Percentiles rank a stretch among this genome's conserved stretches.
Evolutionary conservation across 495 filamentous ascomycete species (phyloP).

Genomic region (Tuber umbilicatum): DNA sequence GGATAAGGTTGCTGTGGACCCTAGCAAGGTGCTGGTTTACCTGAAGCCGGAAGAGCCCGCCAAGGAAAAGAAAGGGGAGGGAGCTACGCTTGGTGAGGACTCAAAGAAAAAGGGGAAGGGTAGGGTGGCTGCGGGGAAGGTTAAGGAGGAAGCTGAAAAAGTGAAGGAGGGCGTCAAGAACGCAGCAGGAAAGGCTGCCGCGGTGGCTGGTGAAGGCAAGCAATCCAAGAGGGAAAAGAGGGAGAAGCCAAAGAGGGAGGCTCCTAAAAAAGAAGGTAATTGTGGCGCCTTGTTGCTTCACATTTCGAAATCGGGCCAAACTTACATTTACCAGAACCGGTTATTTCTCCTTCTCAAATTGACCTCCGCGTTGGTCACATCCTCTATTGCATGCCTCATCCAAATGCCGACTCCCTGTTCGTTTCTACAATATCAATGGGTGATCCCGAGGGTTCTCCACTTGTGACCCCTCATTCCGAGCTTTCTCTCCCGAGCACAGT

Average conservation of each 20-base stretch:
- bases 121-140: constrained; percentile 37
- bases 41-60: constrained; percentile 72
- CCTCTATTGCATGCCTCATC: constrained; percentile 86
- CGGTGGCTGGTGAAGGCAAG: constrained; percentile 45
- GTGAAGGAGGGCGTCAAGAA: constrained; percentile 49
- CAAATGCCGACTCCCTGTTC: constrained; percentile 90
- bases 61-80: constrained; percentile 70
- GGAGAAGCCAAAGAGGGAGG: constrained; percentile 60
- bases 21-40: constrained; percentile 67
- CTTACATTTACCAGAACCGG: constrained; percentile 21
- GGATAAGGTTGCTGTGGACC: constrained; percentile 75
- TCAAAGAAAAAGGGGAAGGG: constrained; percentile 49
- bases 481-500: constrained; percentile 76
- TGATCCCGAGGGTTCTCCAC: constrained; percentile 71
- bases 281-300: not conserved
- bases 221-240: constrained; percentile 74
- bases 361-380: constrained; percentile 96
- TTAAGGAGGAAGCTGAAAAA: constrained; percentile 47
- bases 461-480: constrained; percentile 42
- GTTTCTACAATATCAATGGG: constrained; percentile 97
- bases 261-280: constrained; percentile 51
- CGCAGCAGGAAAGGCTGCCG: constrained; percentile 45
- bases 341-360: constrained; percentile 72
- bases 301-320: constrained; percentile 41
- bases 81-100: constrained; percentile 48